Conservation (phyloP, 495 filamentous ascomycete genomes). For the Pyrenopolyporus hunteri region DNA sequence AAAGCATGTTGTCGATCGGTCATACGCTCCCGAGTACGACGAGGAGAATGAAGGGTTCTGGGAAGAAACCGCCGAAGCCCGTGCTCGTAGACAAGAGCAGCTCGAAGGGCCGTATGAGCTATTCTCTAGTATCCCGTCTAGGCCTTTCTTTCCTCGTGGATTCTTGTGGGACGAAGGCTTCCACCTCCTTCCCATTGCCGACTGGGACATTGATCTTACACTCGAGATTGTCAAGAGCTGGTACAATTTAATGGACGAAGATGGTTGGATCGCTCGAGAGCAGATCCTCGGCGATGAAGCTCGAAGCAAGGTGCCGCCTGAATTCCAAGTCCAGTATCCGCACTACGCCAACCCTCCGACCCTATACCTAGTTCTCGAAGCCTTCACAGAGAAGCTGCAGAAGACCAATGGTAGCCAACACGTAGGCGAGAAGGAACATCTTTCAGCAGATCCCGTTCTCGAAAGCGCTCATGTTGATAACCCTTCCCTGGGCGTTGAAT, state of each 20-base stretch:
- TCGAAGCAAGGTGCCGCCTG: constrained; percentile 90
- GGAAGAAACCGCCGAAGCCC: constrained; percentile 81
- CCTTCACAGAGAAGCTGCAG: constrained; percentile 75
- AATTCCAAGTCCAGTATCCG: constrained; percentile 96
- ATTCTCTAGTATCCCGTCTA: constrained; percentile 90
- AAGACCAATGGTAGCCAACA: constrained; percentile 49
- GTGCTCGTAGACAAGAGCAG: constrained; percentile 65
- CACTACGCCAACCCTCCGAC: constrained; percentile 99
- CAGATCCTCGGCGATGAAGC: constrained; percentile 96
- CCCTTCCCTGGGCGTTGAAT: constrained; percentile 70
- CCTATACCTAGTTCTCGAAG: constrained; percentile 85
- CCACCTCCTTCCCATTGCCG: constrained; percentile 87
- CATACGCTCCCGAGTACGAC: constrained; percentile 87
- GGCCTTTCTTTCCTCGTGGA: constrained; percentile 94
- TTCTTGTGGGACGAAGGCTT: constrained; percentile 99
- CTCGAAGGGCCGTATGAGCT: constrained; percentile 87
- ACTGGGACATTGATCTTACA: constrained; percentile 91
- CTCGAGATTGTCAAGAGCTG: constrained; percentile 94
- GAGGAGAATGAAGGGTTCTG: constrained; percentile 98
- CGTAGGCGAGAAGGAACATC: constrained; percentile 35
- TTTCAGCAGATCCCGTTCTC: constrained; percentile 45
- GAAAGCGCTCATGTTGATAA: constrained; percentile 68
- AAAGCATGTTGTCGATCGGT: constrained; percentile 83
- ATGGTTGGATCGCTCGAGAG: constrained; percentile 97
- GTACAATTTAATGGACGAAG: constrained; percentile 94